Evolutionary conservation across 306 rosid species (phyloP).

Genomic region (Vigna hirtella): DNA sequence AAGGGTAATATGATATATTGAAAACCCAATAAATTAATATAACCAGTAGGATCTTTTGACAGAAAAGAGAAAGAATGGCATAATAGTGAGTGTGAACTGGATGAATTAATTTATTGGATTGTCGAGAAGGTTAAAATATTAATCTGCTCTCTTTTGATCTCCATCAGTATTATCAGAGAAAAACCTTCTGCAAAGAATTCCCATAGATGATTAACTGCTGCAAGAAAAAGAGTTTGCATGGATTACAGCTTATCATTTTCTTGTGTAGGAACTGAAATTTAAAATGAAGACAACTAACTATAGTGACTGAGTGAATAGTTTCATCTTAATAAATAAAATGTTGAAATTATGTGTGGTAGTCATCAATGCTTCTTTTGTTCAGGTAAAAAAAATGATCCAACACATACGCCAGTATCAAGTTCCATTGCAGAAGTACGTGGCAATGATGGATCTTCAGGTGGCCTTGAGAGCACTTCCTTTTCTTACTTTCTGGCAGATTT

Average conservation of each 20-base stretch:
- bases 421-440: slow-evolving; percentile 89
- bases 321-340: neutral
- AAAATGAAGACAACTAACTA: neutral
- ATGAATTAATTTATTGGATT: too few relatives aligned
- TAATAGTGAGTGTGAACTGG: too few relatives aligned
- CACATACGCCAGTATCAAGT: slow-evolving; percentile 80
- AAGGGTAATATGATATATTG: too few relatives aligned
- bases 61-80: too few relatives aligned
- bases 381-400: slow-evolving; percentile 88
- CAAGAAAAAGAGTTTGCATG: neutral
- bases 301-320: neutral
- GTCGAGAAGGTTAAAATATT: neutral
- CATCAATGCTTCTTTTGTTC: slow-evolving; percentile 38
- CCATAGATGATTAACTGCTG: neutral
- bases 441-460: slow-evolving; percentile 99
- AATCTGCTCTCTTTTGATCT: neutral
- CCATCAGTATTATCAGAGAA: neutral
- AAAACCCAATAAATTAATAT: too few relatives aligned
- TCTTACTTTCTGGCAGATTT: neutral
- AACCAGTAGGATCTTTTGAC: too few relatives aligned
- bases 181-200: neutral
- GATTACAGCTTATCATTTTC: neutral
- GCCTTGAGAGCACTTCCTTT: slow-evolving; percentile 15
- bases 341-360: slow-evolving; percentile 17
- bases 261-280: neutral